phyloP scores from a whole-genome alignment of 2,329 filamentous ascomycete species.

The Fusarium domesticum region DNA sequence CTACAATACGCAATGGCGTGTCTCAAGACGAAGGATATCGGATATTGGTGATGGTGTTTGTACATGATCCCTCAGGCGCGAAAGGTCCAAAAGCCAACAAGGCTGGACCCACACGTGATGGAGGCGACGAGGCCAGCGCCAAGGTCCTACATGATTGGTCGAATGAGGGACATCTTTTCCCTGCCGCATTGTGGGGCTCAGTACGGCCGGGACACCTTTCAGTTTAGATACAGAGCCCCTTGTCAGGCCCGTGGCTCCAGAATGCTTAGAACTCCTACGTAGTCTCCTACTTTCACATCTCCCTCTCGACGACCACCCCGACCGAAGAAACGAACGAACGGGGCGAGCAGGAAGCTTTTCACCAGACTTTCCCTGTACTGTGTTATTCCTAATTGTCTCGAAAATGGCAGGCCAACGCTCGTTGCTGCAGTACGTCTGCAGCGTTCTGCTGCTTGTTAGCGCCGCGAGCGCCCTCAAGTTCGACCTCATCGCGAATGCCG shows the following conservation, averaged over 20 bases:
- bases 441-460: slow-evolving; percentile 54
- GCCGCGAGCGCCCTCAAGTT: slow-evolving; percentile 78
- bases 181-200: slow-evolving; percentile 21
- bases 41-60: slow-evolving; percentile 6
- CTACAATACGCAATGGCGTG: slow-evolving; percentile 13
- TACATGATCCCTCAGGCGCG: slow-evolving; percentile 10
- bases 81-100: slow-evolving; percentile 25
- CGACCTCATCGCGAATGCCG: slow-evolving; percentile 71
- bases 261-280: slow-evolving; percentile 19
- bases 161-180: slow-evolving; percentile 3
- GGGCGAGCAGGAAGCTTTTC: slow-evolving; percentile 13
- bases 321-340: slow-evolving; percentile 5
- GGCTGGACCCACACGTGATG: slow-evolving; percentile 34
- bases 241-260: slow-evolving; percentile 3
- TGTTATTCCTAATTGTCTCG: slow-evolving; percentile 5
- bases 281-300: slow-evolving; percentile 17
- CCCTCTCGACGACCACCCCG: not conserved
- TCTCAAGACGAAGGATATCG: slow-evolving; percentile 10
- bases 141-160: slow-evolving; percentile 19
- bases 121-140: slow-evolving; percentile 22
- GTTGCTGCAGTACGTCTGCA: slow-evolving; percentile 57
- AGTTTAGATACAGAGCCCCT: slow-evolving; percentile 25
- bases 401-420: slow-evolving; percentile 50
- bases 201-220: slow-evolving; percentile 33
- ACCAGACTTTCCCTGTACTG: slow-evolving; percentile 1